Evolutionary conservation across 2,329 filamentous ascomycete genomes (phyloP).

Genomic region (Hypomyces rosellus): DNA sequence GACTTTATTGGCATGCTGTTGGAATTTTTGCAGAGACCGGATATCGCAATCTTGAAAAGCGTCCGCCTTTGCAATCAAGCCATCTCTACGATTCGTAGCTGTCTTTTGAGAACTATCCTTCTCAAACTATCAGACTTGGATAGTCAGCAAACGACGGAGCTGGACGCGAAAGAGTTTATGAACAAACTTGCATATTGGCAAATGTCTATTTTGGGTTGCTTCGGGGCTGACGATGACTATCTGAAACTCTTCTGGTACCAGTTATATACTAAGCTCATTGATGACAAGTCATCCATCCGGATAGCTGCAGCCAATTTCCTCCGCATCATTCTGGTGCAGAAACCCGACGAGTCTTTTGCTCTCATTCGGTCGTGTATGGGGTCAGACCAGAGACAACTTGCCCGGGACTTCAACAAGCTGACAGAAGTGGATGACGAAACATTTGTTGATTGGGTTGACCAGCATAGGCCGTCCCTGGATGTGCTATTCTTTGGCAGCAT

Average conservation of each 20-base stretch:
- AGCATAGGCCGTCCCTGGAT: slow-evolving; percentile 72
- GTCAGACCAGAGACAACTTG: slow-evolving; percentile 64
- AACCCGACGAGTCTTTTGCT: slow-evolving; percentile 70
- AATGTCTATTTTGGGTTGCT: slow-evolving; percentile 73
- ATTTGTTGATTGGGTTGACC: slow-evolving; percentile 83
- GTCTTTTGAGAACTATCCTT: slow-evolving; percentile 72
- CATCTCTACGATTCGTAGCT: slow-evolving; percentile 66
- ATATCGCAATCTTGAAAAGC: slow-evolving; percentile 73
- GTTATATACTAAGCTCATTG: slow-evolving; percentile 82
- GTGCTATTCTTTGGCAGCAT: slow-evolving; percentile 74
- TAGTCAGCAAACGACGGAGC: slow-evolving; percentile 50
- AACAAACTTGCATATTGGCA: slow-evolving; percentile 94
- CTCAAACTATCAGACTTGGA: slow-evolving; percentile 80
- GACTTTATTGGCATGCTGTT: slow-evolving; percentile 81
- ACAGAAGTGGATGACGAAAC: slow-evolving; percentile 84
- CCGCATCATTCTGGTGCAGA: slow-evolving; percentile 90
- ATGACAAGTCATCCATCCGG: slow-evolving; percentile 59
- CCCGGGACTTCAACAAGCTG: slow-evolving; percentile 72
- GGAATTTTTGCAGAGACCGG: slow-evolving; percentile 82
- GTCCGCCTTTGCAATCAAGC: slow-evolving; percentile 88
- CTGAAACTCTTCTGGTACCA: slow-evolving; percentile 87
- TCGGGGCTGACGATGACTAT: slow-evolving; percentile 73
- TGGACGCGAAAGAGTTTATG: slow-evolving; percentile 65
- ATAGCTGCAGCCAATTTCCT: slow-evolving; percentile 75
- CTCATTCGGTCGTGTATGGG: slow-evolving; percentile 68